Evolutionary conservation across 371 early-diverging fungal genomes (phyloP), one percentile per base, ranked within the genome.

Genomic region (Racocetra persica): DNA sequence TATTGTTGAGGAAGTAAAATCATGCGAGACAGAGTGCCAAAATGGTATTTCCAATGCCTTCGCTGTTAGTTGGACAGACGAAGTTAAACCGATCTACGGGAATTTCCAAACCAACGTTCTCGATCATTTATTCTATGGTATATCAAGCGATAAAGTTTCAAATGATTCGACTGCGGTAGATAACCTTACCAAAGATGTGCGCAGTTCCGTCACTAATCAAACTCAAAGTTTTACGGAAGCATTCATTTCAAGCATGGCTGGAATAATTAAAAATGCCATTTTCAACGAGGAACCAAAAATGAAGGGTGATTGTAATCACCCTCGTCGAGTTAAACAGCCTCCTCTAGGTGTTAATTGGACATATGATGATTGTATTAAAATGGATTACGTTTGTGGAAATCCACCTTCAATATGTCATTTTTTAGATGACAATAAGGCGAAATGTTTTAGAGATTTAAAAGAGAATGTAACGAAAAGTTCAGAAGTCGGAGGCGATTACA

Each of bases 331-430:
- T 4, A 83, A 28, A 14, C 85, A 85, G 87, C 92, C 92, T 71
- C 90, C 90, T 49, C 16, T 36, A 0, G 90, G 90, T 18, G 88
- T 87, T 69, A 84, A 84, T 52, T 92, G 92, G 92, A 87, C 85
- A 16, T 75, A 87, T 81, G 86, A 87, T 14, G 91, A 92, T 83
- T 92, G 92, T 80, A 81, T 82, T 59, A 87, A 87, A 55, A 89
- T 89, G 90, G 88, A 92, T 74, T 91, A 91, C 67, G 89, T 91
- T 79, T 92, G 92, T 81, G 92, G 92, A 22, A 92, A 92, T 81
- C 92, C 92, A 14, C 92, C 92, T 20, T 90, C 91, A 26, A 89
- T 92, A 77, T 92, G 92, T 81, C 87, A 92, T 82, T 89, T 87
- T 71, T 85, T 92, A 82, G 84, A 84, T 45, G 8, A 8, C 45